Base-by-base conservation (phyloP, 192 early-diverging fungal genomes). In the Rhizophlyctis rosea region DNA sequence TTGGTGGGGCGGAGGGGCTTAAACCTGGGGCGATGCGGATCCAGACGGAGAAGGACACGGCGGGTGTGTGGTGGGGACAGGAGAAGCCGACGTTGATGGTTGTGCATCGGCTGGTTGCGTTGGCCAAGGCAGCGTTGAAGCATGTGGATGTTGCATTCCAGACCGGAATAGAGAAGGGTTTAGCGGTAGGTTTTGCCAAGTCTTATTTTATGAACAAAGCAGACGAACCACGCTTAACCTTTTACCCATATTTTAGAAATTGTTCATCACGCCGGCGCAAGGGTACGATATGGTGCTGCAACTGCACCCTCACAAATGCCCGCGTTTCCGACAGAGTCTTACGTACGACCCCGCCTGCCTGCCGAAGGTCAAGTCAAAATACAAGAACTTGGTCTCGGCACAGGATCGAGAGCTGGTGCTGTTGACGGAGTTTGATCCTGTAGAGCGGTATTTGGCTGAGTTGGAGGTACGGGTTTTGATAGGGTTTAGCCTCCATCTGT, bases 221-320 rank as follows among this genome's bases (percentile, higher is more conserved):
- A 21, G 28, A 14, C 11, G 56, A 34, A 57, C 9, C 5, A 39
- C 25, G 56, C 7, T 5, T 9, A 9, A 5, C 32, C 28, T 39
- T 44, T 7, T 44, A 18, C 18, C 18, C 44, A 18, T 25, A 3
- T 35, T 53, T 54, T 77, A 85, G 79, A 75, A 84, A 59, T 54
- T 94, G 16, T 98, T 95, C 76, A 74, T 90, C 4, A 84, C 91
- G 4, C 88, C 92, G n/a, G 75, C 90, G 16, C 57, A 67, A 29
- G 89, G 90, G 52, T 98, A 94, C 63, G 83, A 88, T 70, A 76
- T 83, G 28, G 53, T 98, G 16, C 78, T 98, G 55, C 77, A 82
- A 51, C 74, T 98, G 4, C 71, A 90, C 63, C 50, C 70, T 4
- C 54, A 78, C 57, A 62, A 61, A 50, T 47, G 76, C 7, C 66